These are phyloP conservation scores for Cladosporium velox DNA, from an alignment of 2,329 filamentous ascomycete genomes.

Conservation along the genomic window DNA sequence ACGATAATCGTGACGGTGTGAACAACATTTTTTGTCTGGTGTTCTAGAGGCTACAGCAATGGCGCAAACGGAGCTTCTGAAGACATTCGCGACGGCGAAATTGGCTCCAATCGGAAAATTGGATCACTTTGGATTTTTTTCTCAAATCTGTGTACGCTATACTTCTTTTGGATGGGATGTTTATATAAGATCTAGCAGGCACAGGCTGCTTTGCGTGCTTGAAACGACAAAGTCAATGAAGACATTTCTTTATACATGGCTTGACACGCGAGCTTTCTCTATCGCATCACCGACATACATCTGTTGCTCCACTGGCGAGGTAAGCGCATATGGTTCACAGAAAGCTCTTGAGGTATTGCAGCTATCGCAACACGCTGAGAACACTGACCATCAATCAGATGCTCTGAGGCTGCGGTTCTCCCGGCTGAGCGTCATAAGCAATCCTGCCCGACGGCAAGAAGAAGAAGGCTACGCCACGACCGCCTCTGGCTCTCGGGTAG, in stretches of 20 bases:
- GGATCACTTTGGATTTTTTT: not conserved
- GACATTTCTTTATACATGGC: not conserved
- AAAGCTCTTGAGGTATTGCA: no score
- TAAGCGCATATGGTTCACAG: no score
- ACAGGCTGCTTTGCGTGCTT: not conserved
- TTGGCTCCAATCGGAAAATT: not conserved
- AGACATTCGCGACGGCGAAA: not conserved
- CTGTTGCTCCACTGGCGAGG: no score
- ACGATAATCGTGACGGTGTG: not conserved
- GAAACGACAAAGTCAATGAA: not conserved
- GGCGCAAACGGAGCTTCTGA: not conserved
- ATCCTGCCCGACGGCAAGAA: slow-evolving; percentile 59
- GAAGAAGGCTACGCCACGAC: slow-evolving; percentile 55
- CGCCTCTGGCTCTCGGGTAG: slow-evolving; percentile 56
- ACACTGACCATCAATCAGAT: not conserved
- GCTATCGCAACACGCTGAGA: not conserved
- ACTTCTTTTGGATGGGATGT: not conserved
- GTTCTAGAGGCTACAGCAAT: not conserved
- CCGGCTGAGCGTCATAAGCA: slow-evolving; percentile 50
- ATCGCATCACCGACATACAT: no score
- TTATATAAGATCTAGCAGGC: not conserved
- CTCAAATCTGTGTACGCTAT: not conserved
- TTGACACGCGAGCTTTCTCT: not conserved
- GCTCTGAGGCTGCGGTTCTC: slow-evolving; percentile 43
- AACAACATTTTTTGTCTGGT: not conserved